Evolutionary conservation across 1,284 basidiomycete genomes (phyloP), one percentile per base, ranked within the genome.

Genomic region (Ceratobasidium sp.): DNA sequence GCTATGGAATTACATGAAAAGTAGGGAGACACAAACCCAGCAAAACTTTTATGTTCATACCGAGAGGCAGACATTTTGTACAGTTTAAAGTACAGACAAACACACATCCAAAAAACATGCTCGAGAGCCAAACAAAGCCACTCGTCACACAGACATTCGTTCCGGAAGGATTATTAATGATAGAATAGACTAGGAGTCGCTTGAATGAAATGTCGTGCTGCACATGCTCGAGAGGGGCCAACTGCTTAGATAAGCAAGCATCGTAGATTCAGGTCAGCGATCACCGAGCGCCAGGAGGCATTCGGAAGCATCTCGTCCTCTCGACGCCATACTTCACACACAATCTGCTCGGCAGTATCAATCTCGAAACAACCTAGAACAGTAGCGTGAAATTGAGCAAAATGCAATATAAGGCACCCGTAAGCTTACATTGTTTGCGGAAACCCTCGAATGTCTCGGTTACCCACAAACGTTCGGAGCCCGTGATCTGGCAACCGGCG

Each of bases 331-430:
- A 86, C 85, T 84, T 88, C 85, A 44, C 83, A 82, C 55, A 88
- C 86, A 79, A 89, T 87, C 78, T 85, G 81, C 60, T 85, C 84
- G 50, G 86, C 85, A n/a, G 88, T 88, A 79, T 88, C 86, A 78
- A 89, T 86, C 81, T 90, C 88, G 82, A 87, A 88, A 82, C 86
- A 87, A 80, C 85, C 86, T 71, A 54, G 35, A 62, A 60, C 6
- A 76, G 23, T 30, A 54, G 27, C 1, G 27, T 70, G 64, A 50
- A 57, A 62, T 38, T 68, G 33, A 35, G 23, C 12, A 52, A 46
- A 33, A 7, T 18, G 10, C 18, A 41, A 59, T 65, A 52, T 7
- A 80, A 62, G 65, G 59, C 60, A 59, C 52, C 27, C 16, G 77
- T 55, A 66, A 66, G 82, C 85, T 80, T 80, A 86, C 86, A 87